Percentiles rank a stretch among this genome's conserved stretches.
phyloP scores from a whole-genome alignment of 2,329 filamentous ascomycete genomes.

The Colletotrichum sp. region DNA sequence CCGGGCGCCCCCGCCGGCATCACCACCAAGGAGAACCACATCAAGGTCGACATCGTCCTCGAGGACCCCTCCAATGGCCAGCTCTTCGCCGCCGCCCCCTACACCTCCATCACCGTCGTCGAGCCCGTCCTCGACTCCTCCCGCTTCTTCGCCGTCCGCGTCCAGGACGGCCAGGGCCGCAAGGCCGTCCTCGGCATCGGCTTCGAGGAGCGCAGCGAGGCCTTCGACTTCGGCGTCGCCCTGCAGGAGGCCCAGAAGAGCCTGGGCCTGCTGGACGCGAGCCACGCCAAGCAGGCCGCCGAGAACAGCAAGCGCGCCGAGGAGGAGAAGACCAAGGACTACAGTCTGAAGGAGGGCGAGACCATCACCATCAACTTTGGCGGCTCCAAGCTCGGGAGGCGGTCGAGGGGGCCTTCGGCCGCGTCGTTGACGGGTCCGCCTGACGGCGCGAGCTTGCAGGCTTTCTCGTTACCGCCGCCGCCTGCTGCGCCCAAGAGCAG shows the following conservation, averaged over 20 bases:
- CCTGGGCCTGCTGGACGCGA: conserved; percentile 62
- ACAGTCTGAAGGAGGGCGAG: conserved; percentile 87
- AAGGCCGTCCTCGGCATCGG: conserved; percentile 85
- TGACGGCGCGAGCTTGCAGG: conserved; percentile 39
- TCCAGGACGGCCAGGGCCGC: conserved; percentile 75
- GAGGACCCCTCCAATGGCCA: conserved; percentile 76
- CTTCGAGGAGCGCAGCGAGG: conserved; percentile 85
- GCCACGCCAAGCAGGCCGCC: conserved; percentile 35
- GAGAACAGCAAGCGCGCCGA: conserved; percentile 39
- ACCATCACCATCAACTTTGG: conserved; percentile 84
- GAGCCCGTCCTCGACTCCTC: conserved; percentile 81
- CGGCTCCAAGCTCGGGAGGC: conserved; percentile 53
- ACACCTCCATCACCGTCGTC: conserved; percentile 68
- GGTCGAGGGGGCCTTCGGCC: conserved; percentile 34
- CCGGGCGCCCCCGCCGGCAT: conserved; percentile 10
- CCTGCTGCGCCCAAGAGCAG: conserved; percentile 47
- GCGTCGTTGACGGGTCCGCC: conserved; percentile 15
- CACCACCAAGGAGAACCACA: conserved; percentile 44
- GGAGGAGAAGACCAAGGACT: conserved; percentile 70
- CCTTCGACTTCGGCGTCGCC: conserved; percentile 84
- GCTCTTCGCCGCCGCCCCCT: conserved; percentile 85
- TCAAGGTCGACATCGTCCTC: conserved; percentile 78
- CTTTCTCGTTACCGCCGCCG: conserved; percentile 79
- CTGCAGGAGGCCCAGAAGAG: conserved; percentile 79
- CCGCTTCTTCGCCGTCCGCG: conserved; percentile 84